A percentile compares a stretch with the other conserved stretches of the same genome.
Evolutionary conservation across 2,329 filamentous ascomycete genomes (phyloP).

Genomic region (Colletotrichum acutatum): DNA sequence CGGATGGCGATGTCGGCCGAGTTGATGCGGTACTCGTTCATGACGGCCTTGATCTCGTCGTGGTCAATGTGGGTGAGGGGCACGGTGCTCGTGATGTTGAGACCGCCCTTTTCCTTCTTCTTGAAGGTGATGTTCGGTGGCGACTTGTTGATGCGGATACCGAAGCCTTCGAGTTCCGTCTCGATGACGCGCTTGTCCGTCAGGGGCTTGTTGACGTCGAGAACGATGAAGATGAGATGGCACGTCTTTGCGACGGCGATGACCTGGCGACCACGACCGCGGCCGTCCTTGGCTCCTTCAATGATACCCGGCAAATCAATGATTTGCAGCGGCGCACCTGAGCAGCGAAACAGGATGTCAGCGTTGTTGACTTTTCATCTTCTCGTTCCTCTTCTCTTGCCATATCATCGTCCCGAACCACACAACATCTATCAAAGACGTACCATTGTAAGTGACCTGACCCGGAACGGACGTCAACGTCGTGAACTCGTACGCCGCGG

Average conservation of each 20-base stretch:
- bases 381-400: background rate
- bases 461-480: constrained; percentile 97
- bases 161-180: constrained; percentile 93
- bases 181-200: constrained; percentile 98
- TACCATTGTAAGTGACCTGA: constrained; percentile 92
- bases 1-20: constrained; percentile 98
- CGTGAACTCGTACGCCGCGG: constrained; percentile 97
- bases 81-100: constrained; percentile 95
- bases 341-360: background rate
- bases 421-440: constrained; percentile 34
- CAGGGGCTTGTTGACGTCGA: constrained; percentile 98
- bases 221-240: constrained; percentile 97
- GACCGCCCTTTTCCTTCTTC: constrained; percentile 98
- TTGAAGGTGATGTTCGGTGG: constrained; percentile 99
- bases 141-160: constrained; percentile 96
- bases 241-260: constrained; percentile 99
- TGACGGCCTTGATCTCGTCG: constrained; percentile 97
- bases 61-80: constrained; percentile 92
- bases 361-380: background rate
- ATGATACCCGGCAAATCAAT: constrained; percentile 99
- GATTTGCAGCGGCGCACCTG: constrained; percentile 93
- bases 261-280: constrained; percentile 96
- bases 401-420: background rate
- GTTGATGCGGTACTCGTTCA: constrained; percentile 96
- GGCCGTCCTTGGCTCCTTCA: constrained; percentile 97